phyloP scores from a whole-genome alignment of 1,284 basidiomycete species.

The Hemileccinum hortonii region DNA sequence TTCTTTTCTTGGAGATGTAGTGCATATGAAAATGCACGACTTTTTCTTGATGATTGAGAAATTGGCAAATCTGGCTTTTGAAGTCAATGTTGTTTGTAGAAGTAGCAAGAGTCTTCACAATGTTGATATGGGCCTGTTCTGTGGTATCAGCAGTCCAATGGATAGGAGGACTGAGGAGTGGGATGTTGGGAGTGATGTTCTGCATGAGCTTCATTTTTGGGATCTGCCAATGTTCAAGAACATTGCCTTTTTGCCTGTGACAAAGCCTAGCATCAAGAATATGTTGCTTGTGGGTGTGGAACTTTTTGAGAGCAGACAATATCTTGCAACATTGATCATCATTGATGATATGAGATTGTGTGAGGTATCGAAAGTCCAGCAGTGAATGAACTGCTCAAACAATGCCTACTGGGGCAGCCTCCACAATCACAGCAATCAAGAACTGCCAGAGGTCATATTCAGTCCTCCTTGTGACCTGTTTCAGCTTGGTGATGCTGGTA shows the following conservation, averaged over 20 bases:
- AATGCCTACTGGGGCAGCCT: background rate
- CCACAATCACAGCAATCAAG: background rate
- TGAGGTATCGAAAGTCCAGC: background rate
- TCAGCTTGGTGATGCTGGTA: background rate
- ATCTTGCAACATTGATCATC: slow-evolving; percentile 8
- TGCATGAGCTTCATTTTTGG: slow-evolving; percentile 35
- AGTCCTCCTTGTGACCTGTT: background rate
- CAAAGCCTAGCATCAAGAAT: background rate
- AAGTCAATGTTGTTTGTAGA: slow-evolving; percentile 29
- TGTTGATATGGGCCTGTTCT: slow-evolving; percentile 30
- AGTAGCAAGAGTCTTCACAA: slow-evolving; percentile 28
- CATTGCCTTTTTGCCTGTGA: background rate
- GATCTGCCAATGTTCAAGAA: slow-evolving; percentile 4
- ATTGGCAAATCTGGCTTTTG: slow-evolving; percentile 30
- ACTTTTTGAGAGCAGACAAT: background rate
- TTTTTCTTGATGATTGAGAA: slow-evolving; percentile 29
- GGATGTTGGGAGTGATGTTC: slow-evolving; percentile 29
- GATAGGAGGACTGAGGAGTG: slow-evolving; percentile 21
- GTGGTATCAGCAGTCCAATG: slow-evolving; percentile 35
- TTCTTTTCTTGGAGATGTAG: background rate
- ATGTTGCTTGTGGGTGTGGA: slow-evolving; percentile 6
- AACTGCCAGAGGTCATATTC: background rate
- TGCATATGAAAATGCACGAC: slow-evolving; percentile 25
- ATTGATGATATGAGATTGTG: slow-evolving; percentile 1
- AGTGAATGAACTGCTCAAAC: background rate